phyloP scores from a whole-genome alignment of 371 early-diverging fungal genomes.

The Lichtheimia ramosa region DNA sequence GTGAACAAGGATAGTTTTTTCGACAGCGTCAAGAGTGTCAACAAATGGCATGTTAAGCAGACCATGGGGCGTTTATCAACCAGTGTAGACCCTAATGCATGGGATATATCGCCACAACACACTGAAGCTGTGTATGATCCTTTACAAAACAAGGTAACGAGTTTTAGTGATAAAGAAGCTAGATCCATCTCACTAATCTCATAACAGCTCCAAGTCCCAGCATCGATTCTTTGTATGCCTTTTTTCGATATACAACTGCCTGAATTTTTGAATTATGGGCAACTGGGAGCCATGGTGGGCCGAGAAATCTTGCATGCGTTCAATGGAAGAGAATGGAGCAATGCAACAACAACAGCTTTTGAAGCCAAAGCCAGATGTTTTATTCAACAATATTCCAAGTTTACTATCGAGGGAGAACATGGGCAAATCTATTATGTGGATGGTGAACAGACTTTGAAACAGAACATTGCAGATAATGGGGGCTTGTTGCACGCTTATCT shows the following conservation, averaged over 20 bases:
- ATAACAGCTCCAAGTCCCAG: constrained; percentile 51
- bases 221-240: constrained; percentile 51
- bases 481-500: constrained; percentile 45
- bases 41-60: constrained; percentile 26
- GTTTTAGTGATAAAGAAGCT: background rate
- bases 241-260: constrained; percentile 49
- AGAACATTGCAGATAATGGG: constrained; percentile 75
- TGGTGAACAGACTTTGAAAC: constrained; percentile 63
- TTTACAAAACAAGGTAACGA: constrained; percentile 22
- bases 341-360: constrained; percentile 47
- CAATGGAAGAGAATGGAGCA: constrained; percentile 70
- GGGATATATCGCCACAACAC: constrained; percentile 56
- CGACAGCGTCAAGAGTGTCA: constrained; percentile 37
- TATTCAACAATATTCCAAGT: constrained; percentile 59
- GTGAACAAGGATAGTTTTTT: constrained; percentile 45
- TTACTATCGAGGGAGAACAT: constrained; percentile 42
- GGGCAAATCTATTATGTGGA: constrained; percentile 48
- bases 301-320: constrained; percentile 47
- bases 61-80: constrained; percentile 15
- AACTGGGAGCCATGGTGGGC: constrained; percentile 12
- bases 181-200: background rate
- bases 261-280: constrained; percentile 16
- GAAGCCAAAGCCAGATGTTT: constrained; percentile 58
- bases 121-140: constrained; percentile 41
- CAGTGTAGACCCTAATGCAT: constrained; percentile 39